Percentiles rank a stretch among this genome's conserved stretches.
Conservation (phyloP, 352 stramenopile species). For the Phytophthora macrochlamydospora region DNA sequence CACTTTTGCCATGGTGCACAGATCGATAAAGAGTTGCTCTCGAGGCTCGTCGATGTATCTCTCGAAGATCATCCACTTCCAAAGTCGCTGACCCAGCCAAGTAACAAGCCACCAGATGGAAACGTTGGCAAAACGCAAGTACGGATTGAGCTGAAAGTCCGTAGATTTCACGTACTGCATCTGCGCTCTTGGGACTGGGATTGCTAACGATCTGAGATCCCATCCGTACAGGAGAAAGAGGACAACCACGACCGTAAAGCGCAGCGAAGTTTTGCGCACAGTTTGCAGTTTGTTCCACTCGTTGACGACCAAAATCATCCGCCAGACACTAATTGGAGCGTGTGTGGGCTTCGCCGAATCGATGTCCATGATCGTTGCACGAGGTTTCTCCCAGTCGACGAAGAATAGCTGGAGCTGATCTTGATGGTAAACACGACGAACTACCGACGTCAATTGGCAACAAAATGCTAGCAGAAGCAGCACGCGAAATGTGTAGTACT, state of each 20-base stretch:
- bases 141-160: conserved; percentile 73
- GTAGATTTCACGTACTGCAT: conserved; percentile 41
- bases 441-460: conserved; percentile 80
- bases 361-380: conserved; percentile 62
- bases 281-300: conserved; percentile 94
- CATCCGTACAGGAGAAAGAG: conserved; percentile 90
- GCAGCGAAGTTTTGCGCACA: conserved; percentile 73
- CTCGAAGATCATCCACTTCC: conserved; percentile 90
- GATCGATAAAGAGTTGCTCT: conserved; percentile 90
- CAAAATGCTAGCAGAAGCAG: conserved; percentile 83
- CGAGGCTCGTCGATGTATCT: conserved; percentile 73
- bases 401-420: conserved; percentile 89
- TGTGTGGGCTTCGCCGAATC: conserved; percentile 51
- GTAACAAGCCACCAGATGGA: conserved; percentile 86
- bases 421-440: conserved; percentile 81
- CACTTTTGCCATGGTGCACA: conserved; percentile 95
- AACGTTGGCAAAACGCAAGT: conserved; percentile 91
- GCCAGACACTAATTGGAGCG: conserved; percentile 90
- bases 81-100: conserved; percentile 80
- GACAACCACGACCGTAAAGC: conserved; percentile 84
- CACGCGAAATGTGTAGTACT: conserved; percentile 89
- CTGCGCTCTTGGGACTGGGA: conserved; percentile 63
- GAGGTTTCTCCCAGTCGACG: conserved; percentile 94
- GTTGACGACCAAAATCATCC: conserved; percentile 94
- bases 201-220: conserved; percentile 48